These are phyloP conservation scores for Colletotrichum magnum DNA, from an alignment of 2,329 filamentous ascomycete species.

Conservation along the genomic window DNA sequence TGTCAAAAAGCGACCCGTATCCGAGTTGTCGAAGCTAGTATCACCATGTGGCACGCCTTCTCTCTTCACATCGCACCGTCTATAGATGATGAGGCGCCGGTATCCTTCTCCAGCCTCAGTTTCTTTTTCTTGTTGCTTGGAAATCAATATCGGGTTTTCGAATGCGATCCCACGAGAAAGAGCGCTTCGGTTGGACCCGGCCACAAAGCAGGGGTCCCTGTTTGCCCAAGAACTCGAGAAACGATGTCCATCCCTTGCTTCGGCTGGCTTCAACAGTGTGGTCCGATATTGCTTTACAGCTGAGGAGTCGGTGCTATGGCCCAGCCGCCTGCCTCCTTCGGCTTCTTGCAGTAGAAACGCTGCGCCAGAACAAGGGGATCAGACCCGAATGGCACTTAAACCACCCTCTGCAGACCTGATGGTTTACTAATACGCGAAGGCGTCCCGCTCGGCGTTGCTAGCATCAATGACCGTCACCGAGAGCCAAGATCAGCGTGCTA, in stretches of 20 bases:
- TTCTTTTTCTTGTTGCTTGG: background rate
- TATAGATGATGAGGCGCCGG: background rate
- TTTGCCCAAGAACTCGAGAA: background rate
- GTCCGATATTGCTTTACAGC: background rate
- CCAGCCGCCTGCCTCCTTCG: background rate
- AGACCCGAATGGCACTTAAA: background rate
- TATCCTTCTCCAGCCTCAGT: background rate
- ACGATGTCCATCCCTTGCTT: background rate
- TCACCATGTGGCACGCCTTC: background rate
- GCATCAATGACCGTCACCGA: too few relatives aligned
- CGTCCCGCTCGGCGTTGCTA: too few relatives aligned
- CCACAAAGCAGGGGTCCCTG: background rate
- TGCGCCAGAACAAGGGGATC: background rate
- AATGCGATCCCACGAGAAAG: background rate
- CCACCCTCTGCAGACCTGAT: too few relatives aligned
- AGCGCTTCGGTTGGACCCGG: background rate
- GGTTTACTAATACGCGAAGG: too few relatives aligned
- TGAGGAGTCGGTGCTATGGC: background rate
- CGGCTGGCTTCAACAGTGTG: conserved; percentile 3
- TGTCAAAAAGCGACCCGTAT: background rate
- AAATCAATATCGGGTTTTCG: background rate
- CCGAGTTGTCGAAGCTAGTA: conserved; percentile 1
- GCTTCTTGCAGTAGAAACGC: background rate
- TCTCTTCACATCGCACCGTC: background rate
- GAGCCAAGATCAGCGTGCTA: too few relatives aligned